phyloP scores from a whole-genome alignment of 352 stramenopile species.

The Bremia lactucae region DNA sequence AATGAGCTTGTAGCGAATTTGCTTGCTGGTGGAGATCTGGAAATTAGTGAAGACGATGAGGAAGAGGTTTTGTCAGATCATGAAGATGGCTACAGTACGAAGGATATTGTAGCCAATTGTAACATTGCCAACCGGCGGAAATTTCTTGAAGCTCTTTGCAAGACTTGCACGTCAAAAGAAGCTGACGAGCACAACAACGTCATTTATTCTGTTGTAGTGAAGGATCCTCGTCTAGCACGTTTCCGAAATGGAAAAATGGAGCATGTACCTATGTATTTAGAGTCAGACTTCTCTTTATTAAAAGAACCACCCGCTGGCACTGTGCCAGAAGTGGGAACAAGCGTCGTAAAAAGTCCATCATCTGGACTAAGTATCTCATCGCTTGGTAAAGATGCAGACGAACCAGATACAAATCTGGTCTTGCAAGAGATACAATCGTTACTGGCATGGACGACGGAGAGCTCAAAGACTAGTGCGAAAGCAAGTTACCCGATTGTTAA shows the following conservation, averaged over 20 bases:
- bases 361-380: slow-evolving; percentile 33
- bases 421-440: slow-evolving; percentile 42
- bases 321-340: slow-evolving; percentile 12
- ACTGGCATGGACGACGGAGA: slow-evolving; percentile 36
- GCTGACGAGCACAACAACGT: slow-evolving; percentile 1
- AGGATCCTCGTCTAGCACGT: slow-evolving; percentile 33
- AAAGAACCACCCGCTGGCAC: slow-evolving; percentile 29
- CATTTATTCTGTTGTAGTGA: slow-evolving; percentile 27
- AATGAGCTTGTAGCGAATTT: slow-evolving; percentile 24
- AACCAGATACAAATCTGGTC: slow-evolving; percentile 49
- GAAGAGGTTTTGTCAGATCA: slow-evolving; percentile 30
- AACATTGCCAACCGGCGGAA: slow-evolving; percentile 10
- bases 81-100: slow-evolving; percentile 35
- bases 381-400: slow-evolving; percentile 31
- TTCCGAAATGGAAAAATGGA: slow-evolving; percentile 2
- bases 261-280: not conserved
- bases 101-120: slow-evolving; percentile 4
- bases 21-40: slow-evolving; percentile 9
- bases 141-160: slow-evolving; percentile 8
- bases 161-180: not conserved
- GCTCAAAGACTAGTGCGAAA: not conserved
- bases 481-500: slow-evolving; percentile 22
- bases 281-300: slow-evolving; percentile 29
- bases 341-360: slow-evolving; percentile 46
- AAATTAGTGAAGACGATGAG: not conserved